These are phyloP conservation scores for Ascocoryne sarcoides DNA, from an alignment of 2,329 filamentous ascomycete genomes.

Conservation along the genomic window DNA sequence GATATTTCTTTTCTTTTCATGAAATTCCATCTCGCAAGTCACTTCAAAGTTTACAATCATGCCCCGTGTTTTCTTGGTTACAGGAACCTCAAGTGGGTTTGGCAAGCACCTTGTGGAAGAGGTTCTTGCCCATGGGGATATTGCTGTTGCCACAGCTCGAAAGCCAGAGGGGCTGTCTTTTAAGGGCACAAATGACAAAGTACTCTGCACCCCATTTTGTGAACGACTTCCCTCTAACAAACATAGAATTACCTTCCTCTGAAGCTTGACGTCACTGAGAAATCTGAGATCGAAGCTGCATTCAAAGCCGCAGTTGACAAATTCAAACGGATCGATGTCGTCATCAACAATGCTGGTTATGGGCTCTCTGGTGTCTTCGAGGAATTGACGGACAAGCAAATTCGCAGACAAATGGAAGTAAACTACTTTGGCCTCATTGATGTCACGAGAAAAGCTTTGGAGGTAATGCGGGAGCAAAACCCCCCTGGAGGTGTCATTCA, in stretches of 20 bases:
- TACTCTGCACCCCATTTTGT: slow-evolving; percentile 4
- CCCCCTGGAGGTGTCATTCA: slow-evolving; percentile 32
- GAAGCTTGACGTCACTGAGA: slow-evolving; percentile 46
- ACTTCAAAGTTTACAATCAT: slow-evolving; percentile 7
- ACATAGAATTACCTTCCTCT: slow-evolving; percentile 37
- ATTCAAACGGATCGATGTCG: slow-evolving; percentile 49
- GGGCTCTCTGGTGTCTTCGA: slow-evolving; percentile 46
- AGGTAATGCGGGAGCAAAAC: slow-evolving; percentile 29
- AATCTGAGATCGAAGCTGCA: slow-evolving; percentile 31
- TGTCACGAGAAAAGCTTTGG: slow-evolving; percentile 37
- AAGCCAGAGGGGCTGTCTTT: slow-evolving; percentile 31
- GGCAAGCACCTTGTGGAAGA: slow-evolving; percentile 34
- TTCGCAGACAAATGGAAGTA: slow-evolving; percentile 46
- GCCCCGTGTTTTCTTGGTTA: slow-evolving; percentile 38
- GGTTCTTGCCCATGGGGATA: slow-evolving; percentile 34
- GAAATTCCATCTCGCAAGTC: neutral
- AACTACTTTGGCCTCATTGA: slow-evolving; percentile 51
- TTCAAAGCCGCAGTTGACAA: slow-evolving; percentile 33
- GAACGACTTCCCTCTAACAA: neutral
- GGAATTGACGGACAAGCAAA: slow-evolving; percentile 38
- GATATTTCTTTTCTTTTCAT: no score
- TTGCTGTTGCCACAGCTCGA: slow-evolving; percentile 38
- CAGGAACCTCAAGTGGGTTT: slow-evolving; percentile 40
- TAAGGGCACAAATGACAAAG: slow-evolving; percentile 26
- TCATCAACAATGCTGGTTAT: slow-evolving; percentile 55